Conservation (phyloP, 2,329 filamentous ascomycete species). For the Huntiella moniliformis region DNA sequence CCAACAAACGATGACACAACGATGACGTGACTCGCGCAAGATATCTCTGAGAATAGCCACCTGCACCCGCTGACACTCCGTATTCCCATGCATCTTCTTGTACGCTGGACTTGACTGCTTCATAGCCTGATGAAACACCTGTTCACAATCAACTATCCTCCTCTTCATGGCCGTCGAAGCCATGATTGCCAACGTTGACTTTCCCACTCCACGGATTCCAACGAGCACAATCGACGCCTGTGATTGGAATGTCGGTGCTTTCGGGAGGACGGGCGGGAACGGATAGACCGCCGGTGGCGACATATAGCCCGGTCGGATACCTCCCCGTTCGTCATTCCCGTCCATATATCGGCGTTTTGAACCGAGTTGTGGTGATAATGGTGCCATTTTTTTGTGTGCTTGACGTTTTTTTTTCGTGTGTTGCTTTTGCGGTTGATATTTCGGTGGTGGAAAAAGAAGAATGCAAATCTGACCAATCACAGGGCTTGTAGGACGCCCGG, state of each 20-base stretch:
- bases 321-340: too few species aligned
- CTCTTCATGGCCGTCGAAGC: slow-evolving; percentile 51
- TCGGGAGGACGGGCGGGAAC: too few species aligned
- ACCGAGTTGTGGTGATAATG: too few species aligned
- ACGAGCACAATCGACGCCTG: slow-evolving; percentile 56
- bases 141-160: slow-evolving; percentile 50
- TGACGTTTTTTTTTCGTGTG: too few species aligned
- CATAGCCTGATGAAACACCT: slow-evolving; percentile 44
- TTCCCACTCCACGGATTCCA: slow-evolving; percentile 55
- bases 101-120: slow-evolving; percentile 44
- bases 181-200: slow-evolving; percentile 58
- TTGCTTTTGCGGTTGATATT: too few species aligned
- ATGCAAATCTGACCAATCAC: too few species aligned
- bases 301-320: too few species aligned
- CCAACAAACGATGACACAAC: slow-evolving; percentile 52
- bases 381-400: too few species aligned
- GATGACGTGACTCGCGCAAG: slow-evolving; percentile 37
- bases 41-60: slow-evolving; percentile 41
- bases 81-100: slow-evolving; percentile 41
- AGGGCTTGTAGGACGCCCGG: too few species aligned
- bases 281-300: too few species aligned
- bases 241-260: slow-evolving; percentile 25
- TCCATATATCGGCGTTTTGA: too few species aligned
- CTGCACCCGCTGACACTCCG: slow-evolving; percentile 45
- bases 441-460: too few species aligned